Evolutionary conservation across 2,329 filamentous ascomycete species (phyloP), one percentile per base, ranked within the genome.

Genomic region (Botrytis medusae): DNA sequence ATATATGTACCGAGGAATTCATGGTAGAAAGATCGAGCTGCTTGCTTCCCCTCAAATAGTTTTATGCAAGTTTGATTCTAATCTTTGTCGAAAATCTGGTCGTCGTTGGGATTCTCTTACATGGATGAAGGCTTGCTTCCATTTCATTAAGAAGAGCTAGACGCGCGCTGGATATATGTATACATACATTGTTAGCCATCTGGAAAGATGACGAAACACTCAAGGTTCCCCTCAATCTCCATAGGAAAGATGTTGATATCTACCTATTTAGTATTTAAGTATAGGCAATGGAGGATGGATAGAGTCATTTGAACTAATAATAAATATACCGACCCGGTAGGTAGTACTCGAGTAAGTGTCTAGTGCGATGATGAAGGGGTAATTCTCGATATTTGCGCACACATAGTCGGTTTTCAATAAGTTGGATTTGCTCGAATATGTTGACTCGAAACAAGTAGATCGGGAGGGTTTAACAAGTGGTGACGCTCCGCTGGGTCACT

Each of bases 161-260:
- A 42, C 9, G 64, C 48, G n/a, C 9, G 64, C 48, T 29, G 64
- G 16, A 20, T 54, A 5, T 40, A 9, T 57, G 25, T 20, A 68
- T 29, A 14, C n/a, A 51, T 29, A 14, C n/a, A 51, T 29, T 32
- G 46, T 34, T n/a, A 65, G 32, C 40, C 29, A 65, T 14, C 46
- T 54, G 20, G 46, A 68, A 29, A 54, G 51, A 40, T 68, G 64
- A 68, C 46, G 64, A 54, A 40, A n/a, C 25, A 37, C 46, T 40
- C 20, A 37, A 25, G 63, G 22, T 57, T 29, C 46, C 64, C 64
- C 48, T 68, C 48, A 42, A 14, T 37, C 34, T 42, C 34, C 10
- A 32, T 20, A 46, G 10, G 40, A 64, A 46, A 20, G 10, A 32
- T 6, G 62, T 62, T 42, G 25, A n/a, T 7, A 29, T 20, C 60